Base-by-base conservation (phyloP, 2,329 filamentous ascomycete species). In the Fonsecaea multimorphosa region DNA sequence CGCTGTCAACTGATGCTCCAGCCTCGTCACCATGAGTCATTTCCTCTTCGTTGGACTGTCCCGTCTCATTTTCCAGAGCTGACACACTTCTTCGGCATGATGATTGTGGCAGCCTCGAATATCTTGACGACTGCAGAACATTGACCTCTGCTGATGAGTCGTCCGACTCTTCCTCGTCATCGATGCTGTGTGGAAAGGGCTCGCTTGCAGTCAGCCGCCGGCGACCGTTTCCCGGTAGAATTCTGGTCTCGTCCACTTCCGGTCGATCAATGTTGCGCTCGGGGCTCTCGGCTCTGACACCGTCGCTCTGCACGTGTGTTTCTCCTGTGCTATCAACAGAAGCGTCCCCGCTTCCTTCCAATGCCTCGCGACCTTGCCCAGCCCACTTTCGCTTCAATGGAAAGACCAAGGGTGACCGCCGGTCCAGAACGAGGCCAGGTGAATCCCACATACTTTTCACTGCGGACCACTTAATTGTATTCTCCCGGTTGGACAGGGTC, bases 181-280 rank as follows among this genome's bases (percentile, higher is more conserved):
- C 49, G 38, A 32, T 34, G 27, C 31, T 52, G 27, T 57, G 22
- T 14, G 40, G 53, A 8, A 52, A 57, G 22, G 60, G 60, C 40
- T 63, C 60, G 29, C 60, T 63, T 16, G 52, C 60, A 27, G 60
- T 57, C 40, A 57, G 31, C 11, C 60, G 52, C n/a, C 52, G 53
- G 14, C 60, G 53, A 34, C n/a, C 14, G 38, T 52, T 24, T 51
- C 31, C 53, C 11, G 31, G 9, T 3, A 52, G 22, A 27, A n/a
- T 22, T 22, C 5, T 29, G 38, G 40, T 34, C n/a, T 57, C 27
- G 14, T 62, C 14, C n/a, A 22, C 4, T 24, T 51, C 60, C n/a
- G 27, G 31, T 19, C 16, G 31, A 8, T 53, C 27, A 22, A 19
- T 19, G 14, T 8, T n/a, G 7, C 4, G 22, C 14, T 51, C 31